A percentile compares a stretch with the other conserved stretches of the same genome.
These are phyloP conservation scores for Aspergillus egyptiacus DNA, from an alignment of 495 filamentous ascomycete species.

Conservation along the genomic window DNA sequence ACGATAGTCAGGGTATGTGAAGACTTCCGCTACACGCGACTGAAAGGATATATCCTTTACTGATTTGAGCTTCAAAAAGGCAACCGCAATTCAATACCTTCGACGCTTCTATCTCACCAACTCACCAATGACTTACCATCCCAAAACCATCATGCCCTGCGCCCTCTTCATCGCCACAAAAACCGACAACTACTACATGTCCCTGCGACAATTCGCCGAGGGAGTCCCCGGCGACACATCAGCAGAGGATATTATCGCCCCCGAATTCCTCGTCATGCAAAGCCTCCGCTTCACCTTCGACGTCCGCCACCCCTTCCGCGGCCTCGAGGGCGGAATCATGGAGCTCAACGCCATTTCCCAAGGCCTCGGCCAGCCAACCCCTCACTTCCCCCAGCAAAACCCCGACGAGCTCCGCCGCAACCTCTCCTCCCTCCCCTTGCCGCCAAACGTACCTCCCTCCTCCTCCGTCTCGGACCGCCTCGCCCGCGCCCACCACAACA, in stretches of 20 bases:
- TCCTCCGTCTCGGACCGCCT: conserved; percentile 46
- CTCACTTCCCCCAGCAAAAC: conserved; percentile 30
- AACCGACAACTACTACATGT: conserved; percentile 75
- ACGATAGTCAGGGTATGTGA: conserved; percentile 71
- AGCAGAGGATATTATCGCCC: conserved; percentile 72
- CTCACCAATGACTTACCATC: conserved; percentile 90
- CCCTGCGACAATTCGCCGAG: conserved; percentile 57
- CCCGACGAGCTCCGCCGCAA: conserved; percentile 32
- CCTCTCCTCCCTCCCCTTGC: conserved; percentile 24
- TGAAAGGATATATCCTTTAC: not conserved
- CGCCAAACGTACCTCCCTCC: conserved; percentile 18
- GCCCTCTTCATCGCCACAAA: conserved; percentile 90
- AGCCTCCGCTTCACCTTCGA: conserved; percentile 92
- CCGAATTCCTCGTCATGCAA: conserved; percentile 87
- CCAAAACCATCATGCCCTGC: conserved; percentile 75
- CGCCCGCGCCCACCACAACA: conserved; percentile 59
- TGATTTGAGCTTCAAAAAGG: conserved; percentile 36
- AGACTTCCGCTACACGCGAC: not conserved
- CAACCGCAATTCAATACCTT: conserved; percentile 87
- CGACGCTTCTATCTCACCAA: conserved; percentile 92
- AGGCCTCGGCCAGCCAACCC: conserved; percentile 42
- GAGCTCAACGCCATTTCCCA: conserved; percentile 63
- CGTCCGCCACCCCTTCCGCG: conserved; percentile 84
- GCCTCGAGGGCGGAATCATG: conserved; percentile 77
- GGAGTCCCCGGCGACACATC: conserved; percentile 58